These are phyloP conservation scores for Sporothrix humicola DNA, from an alignment of 2,329 filamentous ascomycete genomes.

Conservation along the genomic window DNA sequence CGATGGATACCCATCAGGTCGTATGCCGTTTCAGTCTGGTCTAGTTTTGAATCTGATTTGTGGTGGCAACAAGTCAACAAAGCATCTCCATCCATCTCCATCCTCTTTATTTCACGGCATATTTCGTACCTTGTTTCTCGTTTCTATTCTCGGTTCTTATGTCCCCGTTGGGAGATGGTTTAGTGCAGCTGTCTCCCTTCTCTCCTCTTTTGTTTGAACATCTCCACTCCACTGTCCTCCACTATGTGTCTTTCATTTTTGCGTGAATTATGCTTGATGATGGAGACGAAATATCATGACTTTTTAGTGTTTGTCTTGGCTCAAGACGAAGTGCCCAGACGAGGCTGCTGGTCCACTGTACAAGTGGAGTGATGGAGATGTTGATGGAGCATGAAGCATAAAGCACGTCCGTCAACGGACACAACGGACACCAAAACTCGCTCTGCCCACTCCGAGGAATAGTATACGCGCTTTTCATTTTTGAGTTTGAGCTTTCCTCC, in stretches of 20 bases:
- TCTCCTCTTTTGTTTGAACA: not conserved
- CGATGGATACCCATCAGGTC: not conserved
- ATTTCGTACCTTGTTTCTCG: not conserved
- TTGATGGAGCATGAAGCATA: not conserved
- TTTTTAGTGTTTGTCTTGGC: not conserved
- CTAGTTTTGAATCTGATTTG: not conserved
- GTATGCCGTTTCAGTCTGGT: constrained; percentile 5
- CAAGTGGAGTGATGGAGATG: constrained; percentile 9
- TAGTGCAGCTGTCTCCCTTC: not conserved
- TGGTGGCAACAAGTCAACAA: constrained; percentile 9
- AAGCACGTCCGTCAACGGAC: constrained; percentile 2
- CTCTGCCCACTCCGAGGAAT: constrained; percentile 4
- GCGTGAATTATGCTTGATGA: constrained; percentile 9
- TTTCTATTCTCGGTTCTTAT: not conserved
- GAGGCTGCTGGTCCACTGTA: not conserved
- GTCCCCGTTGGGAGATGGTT: constrained; percentile 3
- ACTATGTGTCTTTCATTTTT: not conserved
- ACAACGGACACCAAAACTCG: not conserved
- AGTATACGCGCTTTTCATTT: not conserved
- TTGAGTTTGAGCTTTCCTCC: not conserved
- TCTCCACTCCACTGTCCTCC: not conserved
- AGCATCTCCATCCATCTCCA: not conserved
- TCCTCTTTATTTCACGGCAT: too few species aligned
- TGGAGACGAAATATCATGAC: not conserved
- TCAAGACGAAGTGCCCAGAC: not conserved